Percentiles rank a stretch among this genome's conserved stretches.
Evolutionary conservation across 2,329 filamentous ascomycete species (phyloP).

Genomic region (Ascochyta lentis): DNA sequence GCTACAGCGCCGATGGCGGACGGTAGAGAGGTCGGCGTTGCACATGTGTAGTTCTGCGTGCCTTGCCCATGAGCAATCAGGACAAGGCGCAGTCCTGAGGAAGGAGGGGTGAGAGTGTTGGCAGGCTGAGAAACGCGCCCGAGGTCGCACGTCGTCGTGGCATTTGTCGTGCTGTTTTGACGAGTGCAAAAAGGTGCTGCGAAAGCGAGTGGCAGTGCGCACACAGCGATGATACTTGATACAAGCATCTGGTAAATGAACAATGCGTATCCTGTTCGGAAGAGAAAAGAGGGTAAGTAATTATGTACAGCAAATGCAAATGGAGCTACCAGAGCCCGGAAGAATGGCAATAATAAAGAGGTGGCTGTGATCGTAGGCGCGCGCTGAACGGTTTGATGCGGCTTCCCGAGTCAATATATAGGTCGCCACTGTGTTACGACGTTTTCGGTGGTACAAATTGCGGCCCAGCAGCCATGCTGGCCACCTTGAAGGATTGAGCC

Average conservation of each 20-base stretch:
- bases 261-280: neutral
- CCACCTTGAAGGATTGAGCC: constrained; percentile 7
- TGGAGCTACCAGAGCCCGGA: constrained; percentile 43
- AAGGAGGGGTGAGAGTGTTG: constrained; percentile 34
- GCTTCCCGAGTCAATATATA: constrained; percentile 25
- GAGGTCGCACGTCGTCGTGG: constrained; percentile 33
- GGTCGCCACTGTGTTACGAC: constrained; percentile 6
- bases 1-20: constrained; percentile 53
- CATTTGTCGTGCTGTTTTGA: constrained; percentile 23
- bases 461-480: constrained; percentile 12
- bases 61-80: constrained; percentile 56
- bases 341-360: constrained; percentile 29
- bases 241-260: constrained; percentile 32
- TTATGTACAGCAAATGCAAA: constrained; percentile 19
- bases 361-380: constrained; percentile 16
- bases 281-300: constrained; percentile 3
- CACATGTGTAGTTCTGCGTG: constrained; percentile 60
- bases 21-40: constrained; percentile 40
- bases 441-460: constrained; percentile 2
- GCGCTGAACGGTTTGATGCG: constrained; percentile 16
- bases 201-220: constrained; percentile 31
- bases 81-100: constrained; percentile 45
- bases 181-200: constrained; percentile 29
- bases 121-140: constrained; percentile 31
- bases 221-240: constrained; percentile 25